Evolutionary conservation across 352 stramenopile genomes (phyloP).

Genomic region (Globisporangium emineosum): DNA sequence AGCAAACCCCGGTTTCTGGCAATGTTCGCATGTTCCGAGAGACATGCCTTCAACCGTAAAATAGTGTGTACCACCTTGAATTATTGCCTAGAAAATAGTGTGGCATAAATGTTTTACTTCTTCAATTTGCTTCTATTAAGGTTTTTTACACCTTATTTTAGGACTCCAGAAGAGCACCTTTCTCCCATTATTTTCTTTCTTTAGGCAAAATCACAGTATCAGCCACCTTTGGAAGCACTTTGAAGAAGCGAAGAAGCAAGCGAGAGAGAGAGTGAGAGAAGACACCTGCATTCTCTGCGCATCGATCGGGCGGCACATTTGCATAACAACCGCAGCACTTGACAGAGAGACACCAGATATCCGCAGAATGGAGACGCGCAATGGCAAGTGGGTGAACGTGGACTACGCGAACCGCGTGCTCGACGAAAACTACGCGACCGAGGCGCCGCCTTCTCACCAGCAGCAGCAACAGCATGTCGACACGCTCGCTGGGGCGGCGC

Average conservation of each 20-base stretch:
- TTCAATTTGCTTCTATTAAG: neutral
- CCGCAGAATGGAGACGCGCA: slow-evolving; percentile 47
- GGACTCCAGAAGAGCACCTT: neutral
- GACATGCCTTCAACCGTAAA: neutral
- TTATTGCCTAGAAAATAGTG: neutral
- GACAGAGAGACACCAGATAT: neutral
- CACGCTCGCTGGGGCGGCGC: slow-evolving; percentile 3
- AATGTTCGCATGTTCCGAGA: too few relatives aligned
- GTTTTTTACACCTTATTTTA: neutral
- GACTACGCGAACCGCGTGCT: slow-evolving; percentile 75
- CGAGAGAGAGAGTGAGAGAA: neutral
- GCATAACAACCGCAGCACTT: neutral
- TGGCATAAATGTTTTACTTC: neutral
- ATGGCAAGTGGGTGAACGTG: slow-evolving; percentile 87
- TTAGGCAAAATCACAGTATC: neutral
- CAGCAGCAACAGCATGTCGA: slow-evolving; percentile 9
- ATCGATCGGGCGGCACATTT: neutral
- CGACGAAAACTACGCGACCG: slow-evolving; percentile 30
- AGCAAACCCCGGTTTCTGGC: too few relatives aligned
- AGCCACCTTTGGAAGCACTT: neutral
- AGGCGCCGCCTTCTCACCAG: neutral
- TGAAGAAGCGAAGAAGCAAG: neutral
- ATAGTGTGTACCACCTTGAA: neutral
- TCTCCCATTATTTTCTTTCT: neutral
- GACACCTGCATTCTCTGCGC: neutral